These are phyloP conservation scores for Cercospora zeae-maydis DNA, from an alignment of 2,329 filamentous ascomycete species.

Conservation along the genomic window DNA sequence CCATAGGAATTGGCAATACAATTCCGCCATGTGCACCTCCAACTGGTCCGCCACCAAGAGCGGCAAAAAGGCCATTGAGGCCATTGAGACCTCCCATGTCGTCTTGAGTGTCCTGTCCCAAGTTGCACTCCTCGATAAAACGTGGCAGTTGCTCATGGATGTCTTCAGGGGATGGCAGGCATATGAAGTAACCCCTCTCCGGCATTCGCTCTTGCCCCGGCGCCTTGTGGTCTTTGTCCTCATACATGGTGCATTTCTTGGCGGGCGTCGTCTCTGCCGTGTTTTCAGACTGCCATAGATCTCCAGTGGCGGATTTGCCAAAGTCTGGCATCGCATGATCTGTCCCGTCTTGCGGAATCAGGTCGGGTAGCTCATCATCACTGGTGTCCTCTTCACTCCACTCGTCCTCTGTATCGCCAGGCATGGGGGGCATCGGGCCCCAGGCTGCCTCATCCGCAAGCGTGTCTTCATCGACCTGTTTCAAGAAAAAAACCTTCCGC, in stretches of 20 bases:
- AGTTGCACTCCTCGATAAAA: constrained; percentile 18
- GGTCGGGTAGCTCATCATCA: constrained; percentile 10
- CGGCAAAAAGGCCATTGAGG: not conserved
- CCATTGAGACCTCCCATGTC: not conserved
- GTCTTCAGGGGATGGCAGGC: constrained; percentile 11
- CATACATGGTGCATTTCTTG: constrained; percentile 7
- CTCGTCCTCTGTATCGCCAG: constrained; percentile 8
- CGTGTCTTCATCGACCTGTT: constrained; percentile 18
- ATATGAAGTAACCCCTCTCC: constrained; percentile 17
- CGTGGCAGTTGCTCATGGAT: constrained; percentile 12
- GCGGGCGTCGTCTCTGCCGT: not conserved
- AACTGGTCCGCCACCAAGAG: not conserved
- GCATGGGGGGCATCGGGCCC: constrained; percentile 5
- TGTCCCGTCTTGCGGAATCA: constrained; percentile 7
- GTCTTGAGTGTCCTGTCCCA: constrained; percentile 8
- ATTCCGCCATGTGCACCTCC: constrained; percentile 2
- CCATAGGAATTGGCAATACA: not conserved
- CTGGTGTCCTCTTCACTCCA: constrained; percentile 10
- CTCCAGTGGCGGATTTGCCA: not conserved
- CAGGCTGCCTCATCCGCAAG: constrained; percentile 1
- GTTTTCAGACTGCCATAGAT: not conserved
- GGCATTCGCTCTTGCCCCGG: constrained; percentile 5
- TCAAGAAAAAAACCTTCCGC: constrained; percentile 29
- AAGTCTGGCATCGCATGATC: not conserved
- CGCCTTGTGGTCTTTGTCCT: constrained; percentile 7